phyloP scores from a whole-genome alignment of 345 rosid species.

The Eucalyptus tenuipes region DNA sequence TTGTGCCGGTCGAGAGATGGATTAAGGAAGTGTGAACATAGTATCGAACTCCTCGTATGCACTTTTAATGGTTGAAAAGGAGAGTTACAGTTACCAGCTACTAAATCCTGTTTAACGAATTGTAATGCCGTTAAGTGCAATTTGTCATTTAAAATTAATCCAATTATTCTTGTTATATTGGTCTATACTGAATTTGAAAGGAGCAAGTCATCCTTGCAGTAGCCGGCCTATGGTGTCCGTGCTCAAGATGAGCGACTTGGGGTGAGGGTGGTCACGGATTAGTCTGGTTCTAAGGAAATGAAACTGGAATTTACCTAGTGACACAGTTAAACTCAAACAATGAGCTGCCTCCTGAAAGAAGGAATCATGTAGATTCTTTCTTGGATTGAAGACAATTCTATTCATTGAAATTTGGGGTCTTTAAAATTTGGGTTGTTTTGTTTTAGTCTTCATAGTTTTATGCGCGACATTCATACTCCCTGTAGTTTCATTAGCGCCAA shows the following conservation, averaged over 20 bases:
- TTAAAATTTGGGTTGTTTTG: background rate
- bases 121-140: background rate
- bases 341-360: background rate
- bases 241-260: background rate
- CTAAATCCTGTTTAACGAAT: background rate
- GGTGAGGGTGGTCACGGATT: background rate
- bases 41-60: background rate
- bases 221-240: background rate
- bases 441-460: background rate
- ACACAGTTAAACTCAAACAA: background rate
- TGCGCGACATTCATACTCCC: background rate
- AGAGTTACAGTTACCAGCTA: background rate
- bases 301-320: background rate
- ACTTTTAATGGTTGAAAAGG: background rate
- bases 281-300: background rate
- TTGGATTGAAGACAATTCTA: background rate
- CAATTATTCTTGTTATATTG: background rate
- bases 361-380: background rate
- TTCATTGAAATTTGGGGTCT: background rate
- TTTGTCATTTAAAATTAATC: background rate
- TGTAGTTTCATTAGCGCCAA: background rate
- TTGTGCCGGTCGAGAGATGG: background rate
- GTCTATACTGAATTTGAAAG: background rate
- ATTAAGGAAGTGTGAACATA: background rate
- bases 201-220: background rate